A percentile compares a stretch with the other conserved stretches of the same genome.
Evolutionary conservation across 768 basidiomycete species (phyloP).

Genomic region (Mycena vitilis): DNA sequence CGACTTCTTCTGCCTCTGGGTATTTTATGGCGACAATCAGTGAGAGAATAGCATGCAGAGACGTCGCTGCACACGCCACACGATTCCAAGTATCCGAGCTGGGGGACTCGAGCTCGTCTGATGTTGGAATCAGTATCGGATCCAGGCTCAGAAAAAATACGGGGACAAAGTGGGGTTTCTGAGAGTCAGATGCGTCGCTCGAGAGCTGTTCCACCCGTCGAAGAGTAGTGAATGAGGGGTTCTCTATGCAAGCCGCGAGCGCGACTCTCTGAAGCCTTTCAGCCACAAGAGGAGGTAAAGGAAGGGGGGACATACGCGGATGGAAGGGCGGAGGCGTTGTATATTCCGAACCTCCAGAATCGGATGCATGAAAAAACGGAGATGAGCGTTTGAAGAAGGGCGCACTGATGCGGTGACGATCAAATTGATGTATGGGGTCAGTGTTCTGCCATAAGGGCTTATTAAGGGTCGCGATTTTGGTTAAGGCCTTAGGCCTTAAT

Average conservation of each 20-base stretch:
- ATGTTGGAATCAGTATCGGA: neutral
- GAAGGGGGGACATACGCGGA: neutral
- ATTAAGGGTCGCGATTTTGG: no score
- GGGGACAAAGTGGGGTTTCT: neutral
- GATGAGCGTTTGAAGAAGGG: no score
- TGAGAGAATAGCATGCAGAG: neutral
- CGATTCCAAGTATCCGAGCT: neutral
- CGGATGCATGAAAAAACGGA: neutral
- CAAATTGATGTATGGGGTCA: no score
- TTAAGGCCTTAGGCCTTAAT: no score
- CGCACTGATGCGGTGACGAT: no score
- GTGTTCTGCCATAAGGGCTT: no score
- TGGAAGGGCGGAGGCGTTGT: neutral
- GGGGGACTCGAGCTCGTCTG: neutral
- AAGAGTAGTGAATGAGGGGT: neutral
- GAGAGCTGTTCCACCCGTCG: neutral
- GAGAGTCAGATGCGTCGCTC: neutral
- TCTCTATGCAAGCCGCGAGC: neutral
- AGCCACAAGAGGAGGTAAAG: neutral
- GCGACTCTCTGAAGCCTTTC: neutral
- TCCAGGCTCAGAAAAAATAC: neutral
- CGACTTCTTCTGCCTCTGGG: neutral
- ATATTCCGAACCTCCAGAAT: neutral
- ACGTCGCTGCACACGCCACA: neutral
- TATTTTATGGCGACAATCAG: neutral